phyloP scores from a whole-genome alignment of 345 rosid genomes.

The Brassica napus region DNA sequence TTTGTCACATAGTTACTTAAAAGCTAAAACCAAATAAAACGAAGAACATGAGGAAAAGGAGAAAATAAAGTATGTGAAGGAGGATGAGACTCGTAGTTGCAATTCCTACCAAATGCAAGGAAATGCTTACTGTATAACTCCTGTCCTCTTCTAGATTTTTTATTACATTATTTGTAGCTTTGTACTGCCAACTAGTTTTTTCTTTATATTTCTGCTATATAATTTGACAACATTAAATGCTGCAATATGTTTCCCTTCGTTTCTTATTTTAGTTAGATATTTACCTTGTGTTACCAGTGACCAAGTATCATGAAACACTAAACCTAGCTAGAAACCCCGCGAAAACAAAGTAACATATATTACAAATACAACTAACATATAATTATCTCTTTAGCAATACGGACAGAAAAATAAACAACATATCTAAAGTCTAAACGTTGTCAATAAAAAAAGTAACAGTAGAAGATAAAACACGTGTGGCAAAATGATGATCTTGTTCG shows the following conservation, averaged over 20 bases:
- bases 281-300: too few relatives aligned
- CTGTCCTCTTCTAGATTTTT: constrained; percentile 19
- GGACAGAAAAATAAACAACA: too few relatives aligned
- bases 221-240: neutral
- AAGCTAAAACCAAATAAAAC: neutral
- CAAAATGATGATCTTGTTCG: too few relatives aligned
- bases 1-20: neutral
- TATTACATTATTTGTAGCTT: neutral
- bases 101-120: constrained; percentile 25
- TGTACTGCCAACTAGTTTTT: constrained; percentile 3
- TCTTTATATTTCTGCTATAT: neutral
- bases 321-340: too few relatives aligned
- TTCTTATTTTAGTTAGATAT: too few relatives aligned
- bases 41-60: neutral
- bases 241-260: neutral
- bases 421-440: too few relatives aligned
- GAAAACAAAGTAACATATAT: neutral
- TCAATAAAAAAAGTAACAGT: too few relatives aligned
- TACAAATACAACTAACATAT: neutral
- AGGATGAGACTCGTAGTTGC: constrained; percentile 40
- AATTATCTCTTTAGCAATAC: neutral
- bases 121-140: constrained; percentile 13
- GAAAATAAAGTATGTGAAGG: constrained; percentile 29
- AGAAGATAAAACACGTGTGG: too few relatives aligned
- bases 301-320: too few relatives aligned